These are phyloP conservation scores for Carallia pectinifolia DNA, from an alignment of 345 rosid genomes.

Conservation along the genomic window DNA sequence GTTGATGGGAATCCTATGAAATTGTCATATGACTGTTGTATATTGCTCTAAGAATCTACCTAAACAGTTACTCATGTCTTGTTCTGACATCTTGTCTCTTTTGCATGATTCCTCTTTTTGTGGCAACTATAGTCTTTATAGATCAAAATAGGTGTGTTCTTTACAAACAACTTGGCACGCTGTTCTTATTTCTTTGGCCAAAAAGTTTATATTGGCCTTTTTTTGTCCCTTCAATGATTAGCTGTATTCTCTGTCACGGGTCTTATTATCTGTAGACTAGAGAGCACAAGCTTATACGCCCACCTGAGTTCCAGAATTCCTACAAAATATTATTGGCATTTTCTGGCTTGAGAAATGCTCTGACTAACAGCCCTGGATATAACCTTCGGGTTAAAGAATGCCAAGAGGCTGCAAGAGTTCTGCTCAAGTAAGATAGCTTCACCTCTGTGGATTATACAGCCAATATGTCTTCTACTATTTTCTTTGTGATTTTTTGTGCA, in stretches of 20 bases:
- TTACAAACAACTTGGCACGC: background rate
- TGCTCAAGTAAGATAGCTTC: slow-evolving; percentile 55
- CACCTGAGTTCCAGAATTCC: slow-evolving; percentile 40
- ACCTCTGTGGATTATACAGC: background rate
- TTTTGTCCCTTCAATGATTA: background rate
- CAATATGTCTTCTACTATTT: background rate
- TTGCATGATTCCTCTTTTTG: too few species aligned
- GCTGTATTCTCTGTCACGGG: slow-evolving; percentile 27
- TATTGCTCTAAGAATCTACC: too few species aligned
- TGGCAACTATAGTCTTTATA: too few species aligned
- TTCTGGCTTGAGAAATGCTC: slow-evolving; percentile 88
- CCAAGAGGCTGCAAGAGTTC: slow-evolving; percentile 83
- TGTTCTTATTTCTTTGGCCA: background rate
- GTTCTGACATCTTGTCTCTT: too few species aligned
- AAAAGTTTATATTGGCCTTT: background rate
- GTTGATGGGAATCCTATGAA: too few species aligned
- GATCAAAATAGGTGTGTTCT: too few species aligned
- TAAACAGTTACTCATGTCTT: too few species aligned
- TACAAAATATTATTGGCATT: slow-evolving; percentile 87
- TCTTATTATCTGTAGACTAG: slow-evolving; percentile 55
- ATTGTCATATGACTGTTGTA: too few species aligned
- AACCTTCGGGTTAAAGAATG: slow-evolving; percentile 89
- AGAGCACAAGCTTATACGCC: slow-evolving; percentile 66
- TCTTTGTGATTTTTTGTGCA: slow-evolving; percentile 1
- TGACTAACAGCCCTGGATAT: slow-evolving; percentile 89